Evolutionary conservation across 495 filamentous ascomycete species (phyloP).

Genomic region (Astrothelium subdiscretum): DNA sequence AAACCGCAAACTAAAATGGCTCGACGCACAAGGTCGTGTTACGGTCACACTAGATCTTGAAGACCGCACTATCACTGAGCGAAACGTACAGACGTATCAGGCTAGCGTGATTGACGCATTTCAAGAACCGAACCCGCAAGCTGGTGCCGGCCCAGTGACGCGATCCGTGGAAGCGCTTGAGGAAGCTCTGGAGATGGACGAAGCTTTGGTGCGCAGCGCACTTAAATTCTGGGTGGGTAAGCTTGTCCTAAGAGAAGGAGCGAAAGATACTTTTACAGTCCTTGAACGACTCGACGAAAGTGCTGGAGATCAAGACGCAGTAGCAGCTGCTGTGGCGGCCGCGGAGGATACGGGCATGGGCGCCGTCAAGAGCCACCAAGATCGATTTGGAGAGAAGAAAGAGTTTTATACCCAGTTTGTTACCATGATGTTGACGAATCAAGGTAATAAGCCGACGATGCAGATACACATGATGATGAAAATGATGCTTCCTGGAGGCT

Average conservation of each 20-base stretch:
- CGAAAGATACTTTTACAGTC: slow-evolving; percentile 46
- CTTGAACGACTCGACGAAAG: slow-evolving; percentile 46
- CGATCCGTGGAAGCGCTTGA: slow-evolving; percentile 53
- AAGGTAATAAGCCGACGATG: slow-evolving; percentile 63
- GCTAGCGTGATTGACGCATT: slow-evolving; percentile 87
- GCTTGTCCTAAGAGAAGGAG: slow-evolving; percentile 54
- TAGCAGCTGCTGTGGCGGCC: slow-evolving; percentile 36
- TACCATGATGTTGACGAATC: slow-evolving; percentile 87
- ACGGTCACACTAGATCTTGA: slow-evolving; percentile 70
- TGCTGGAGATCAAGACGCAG: slow-evolving; percentile 36
- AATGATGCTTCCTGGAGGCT: slow-evolving; percentile 53
- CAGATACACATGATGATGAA: slow-evolving; percentile 89
- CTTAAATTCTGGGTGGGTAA: slow-evolving; percentile 78
- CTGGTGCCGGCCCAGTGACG: slow-evolving; percentile 30
- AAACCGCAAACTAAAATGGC: slow-evolving; percentile 78
- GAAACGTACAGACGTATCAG: slow-evolving; percentile 75
- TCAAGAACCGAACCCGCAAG: slow-evolving; percentile 27
- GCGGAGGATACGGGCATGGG: slow-evolving; percentile 32
- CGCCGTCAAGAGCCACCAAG: slow-evolving; percentile 22
- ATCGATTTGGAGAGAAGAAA: slow-evolving; percentile 55
- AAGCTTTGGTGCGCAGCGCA: slow-evolving; percentile 60
- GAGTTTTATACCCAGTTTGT: slow-evolving; percentile 84
- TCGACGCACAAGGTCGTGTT: slow-evolving; percentile 68
- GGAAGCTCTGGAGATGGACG: slow-evolving; percentile 59
- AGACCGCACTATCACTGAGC: slow-evolving; percentile 56